Evolutionary conservation across 495 filamentous ascomycete genomes (phyloP).

Genomic region (Hypoxylon trugodes): DNA sequence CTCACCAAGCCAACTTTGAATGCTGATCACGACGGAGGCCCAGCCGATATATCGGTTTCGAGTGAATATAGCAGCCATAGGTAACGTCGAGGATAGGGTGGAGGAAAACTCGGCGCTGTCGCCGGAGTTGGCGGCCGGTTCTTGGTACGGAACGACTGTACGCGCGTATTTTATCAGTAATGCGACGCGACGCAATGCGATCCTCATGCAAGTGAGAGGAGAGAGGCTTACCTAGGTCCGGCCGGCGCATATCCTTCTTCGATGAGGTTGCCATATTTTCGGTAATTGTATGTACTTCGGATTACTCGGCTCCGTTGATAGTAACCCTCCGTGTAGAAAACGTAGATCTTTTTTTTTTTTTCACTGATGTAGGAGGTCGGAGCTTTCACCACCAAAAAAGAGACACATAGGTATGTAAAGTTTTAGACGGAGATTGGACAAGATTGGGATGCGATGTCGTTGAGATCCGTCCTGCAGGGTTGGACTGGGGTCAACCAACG

Average conservation of each 20-base stretch:
- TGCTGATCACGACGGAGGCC: conserved; percentile 82
- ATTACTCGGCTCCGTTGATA: conserved; percentile 3
- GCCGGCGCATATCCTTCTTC: conserved; percentile 86
- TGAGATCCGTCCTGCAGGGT: conserved; percentile 31
- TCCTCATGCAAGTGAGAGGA: conserved; percentile 9
- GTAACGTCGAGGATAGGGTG: conserved; percentile 82
- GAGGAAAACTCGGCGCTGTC: conserved; percentile 62
- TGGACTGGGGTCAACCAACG: conserved; percentile 18
- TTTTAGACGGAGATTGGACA: background rate
- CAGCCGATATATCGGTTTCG: conserved; percentile 90
- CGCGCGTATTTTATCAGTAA: background rate
- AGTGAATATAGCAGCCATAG: conserved; percentile 95
- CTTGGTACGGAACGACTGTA: conserved; percentile 61
- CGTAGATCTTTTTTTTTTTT: background rate
- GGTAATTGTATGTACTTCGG: background rate
- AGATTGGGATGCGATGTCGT: conserved; percentile 37
- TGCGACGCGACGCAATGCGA: conserved; percentile 7
- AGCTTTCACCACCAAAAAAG: background rate
- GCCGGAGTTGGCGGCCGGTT: conserved; percentile 51
- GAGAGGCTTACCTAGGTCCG: conserved; percentile 73
- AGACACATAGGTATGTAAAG: background rate
- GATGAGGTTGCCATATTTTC: conserved; percentile 53
- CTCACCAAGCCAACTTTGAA: conserved; percentile 89
- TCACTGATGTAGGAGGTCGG: background rate
- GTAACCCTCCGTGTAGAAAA: background rate